Base-by-base conservation (phyloP, 202 grass and related monocot species). In the Schoenoplectus tabernaemontani region DNA sequence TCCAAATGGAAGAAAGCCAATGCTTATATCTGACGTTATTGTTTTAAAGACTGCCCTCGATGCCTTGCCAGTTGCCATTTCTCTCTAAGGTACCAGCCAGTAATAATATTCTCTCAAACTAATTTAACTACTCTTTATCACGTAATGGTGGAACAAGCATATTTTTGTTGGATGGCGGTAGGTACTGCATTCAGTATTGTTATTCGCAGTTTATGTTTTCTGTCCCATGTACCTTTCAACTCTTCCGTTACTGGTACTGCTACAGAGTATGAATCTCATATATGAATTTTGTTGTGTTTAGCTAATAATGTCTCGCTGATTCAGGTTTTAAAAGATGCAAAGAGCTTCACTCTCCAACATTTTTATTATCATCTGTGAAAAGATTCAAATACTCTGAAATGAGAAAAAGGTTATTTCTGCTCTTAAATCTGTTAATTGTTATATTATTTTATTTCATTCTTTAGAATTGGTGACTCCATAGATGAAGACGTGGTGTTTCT, bases 31-130 rank as follows among this genome's bases (percentile, higher is more conserved):
- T 86, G 91, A 93, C 77, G 92, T 97, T 70, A 97, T 97, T 81
- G 81, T 97, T 81, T 88, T 97, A 56, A 97, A 93, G 88, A 97
- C 91, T 85, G 91, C 94, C 84, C 73, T 97, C 74, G 94, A 97
- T 76, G 89, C 84, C 60, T 76, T 97, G 85, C 28, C 28, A 28
- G 28, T 28, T 28, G 28, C 94, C 94, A 76, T 97, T 97, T 76
- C 88, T 97, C 43, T 93, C 91, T 61, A 93, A 90, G 91, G 91
- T 97, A 61, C 9, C 47, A n/a, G 60, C 48, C 15, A 80, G 61
- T 67, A 34, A 57, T 16, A 80, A 60, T 4, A 54, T 22, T 66
- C 26, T 59, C 30, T 60, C 22, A 47, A 24, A 19, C 53, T 56
- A 48, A 3, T 44, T 37, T 34, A 54, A 15, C 11, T 84, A 33